phyloP scores from a whole-genome alignment of 768 basidiomycete species.

The Phallus indusiatus region DNA sequence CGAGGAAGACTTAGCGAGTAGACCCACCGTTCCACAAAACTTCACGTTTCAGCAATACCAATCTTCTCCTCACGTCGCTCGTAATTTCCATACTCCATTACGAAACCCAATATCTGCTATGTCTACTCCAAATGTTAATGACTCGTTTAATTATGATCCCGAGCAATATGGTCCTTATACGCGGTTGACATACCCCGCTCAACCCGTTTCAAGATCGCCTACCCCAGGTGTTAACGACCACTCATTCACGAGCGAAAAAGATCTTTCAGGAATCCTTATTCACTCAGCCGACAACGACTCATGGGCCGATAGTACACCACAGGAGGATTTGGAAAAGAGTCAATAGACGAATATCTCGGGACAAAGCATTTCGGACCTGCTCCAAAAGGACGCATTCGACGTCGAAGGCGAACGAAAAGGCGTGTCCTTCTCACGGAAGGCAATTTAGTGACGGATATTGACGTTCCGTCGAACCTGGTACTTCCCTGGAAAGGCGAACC shows the following conservation, averaged over 20 bases:
- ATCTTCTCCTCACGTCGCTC: neutral
- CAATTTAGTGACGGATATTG: slow-evolving; percentile 76
- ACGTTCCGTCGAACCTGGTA: slow-evolving; percentile 77
- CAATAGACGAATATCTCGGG: neutral
- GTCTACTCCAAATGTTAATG: neutral
- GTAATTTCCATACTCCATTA: neutral
- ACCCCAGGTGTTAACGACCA: neutral
- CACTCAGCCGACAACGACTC: neutral
- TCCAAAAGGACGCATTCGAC: slow-evolving; percentile 65
- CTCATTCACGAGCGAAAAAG: neutral
- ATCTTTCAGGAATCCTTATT: neutral
- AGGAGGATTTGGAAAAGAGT: neutral
- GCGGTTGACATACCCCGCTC: neutral
- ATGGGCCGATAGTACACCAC: neutral
- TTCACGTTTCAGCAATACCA: neutral
- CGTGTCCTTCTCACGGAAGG: slow-evolving; percentile 79
- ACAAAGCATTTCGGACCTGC: slow-evolving; percentile 86
- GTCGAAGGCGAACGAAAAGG: slow-evolving; percentile 68
- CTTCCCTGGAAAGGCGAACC: slow-evolving; percentile 60
- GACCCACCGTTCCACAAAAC: too few relatives aligned
- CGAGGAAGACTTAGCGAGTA: too few relatives aligned
- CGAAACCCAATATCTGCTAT: neutral
- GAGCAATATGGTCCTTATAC: slow-evolving; percentile 4
- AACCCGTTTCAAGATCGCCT: slow-evolving; percentile 3
- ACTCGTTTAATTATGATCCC: slow-evolving; percentile 7